Evolutionary conservation across 2,329 filamentous ascomycete species (phyloP).

Genomic region (Phoma herbarum): DNA sequence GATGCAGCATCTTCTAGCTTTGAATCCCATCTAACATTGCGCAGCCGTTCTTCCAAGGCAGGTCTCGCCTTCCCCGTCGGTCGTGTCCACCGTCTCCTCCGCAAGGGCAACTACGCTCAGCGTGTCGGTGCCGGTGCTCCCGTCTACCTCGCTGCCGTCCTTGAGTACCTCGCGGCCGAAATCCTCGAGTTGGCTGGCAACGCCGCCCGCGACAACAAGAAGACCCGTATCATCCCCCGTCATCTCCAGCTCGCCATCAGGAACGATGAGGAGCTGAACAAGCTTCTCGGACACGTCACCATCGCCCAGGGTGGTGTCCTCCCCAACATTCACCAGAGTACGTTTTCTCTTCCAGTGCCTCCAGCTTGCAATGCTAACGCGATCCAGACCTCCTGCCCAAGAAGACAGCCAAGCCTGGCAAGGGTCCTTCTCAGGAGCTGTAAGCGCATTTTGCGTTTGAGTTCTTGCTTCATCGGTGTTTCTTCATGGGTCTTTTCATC

Average conservation of each 20-base stretch:
- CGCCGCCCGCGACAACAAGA: slow-evolving; percentile 99
- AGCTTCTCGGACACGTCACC: slow-evolving; percentile 93
- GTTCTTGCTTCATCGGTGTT: slow-evolving; percentile 54
- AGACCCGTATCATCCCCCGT: slow-evolving; percentile 99
- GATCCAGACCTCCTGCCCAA: slow-evolving; percentile 90
- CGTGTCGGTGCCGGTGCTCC: slow-evolving; percentile 98
- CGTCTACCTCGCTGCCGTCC: slow-evolving; percentile 95
- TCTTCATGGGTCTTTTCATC: slow-evolving; percentile 63
- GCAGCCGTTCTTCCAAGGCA: slow-evolving; percentile 97
- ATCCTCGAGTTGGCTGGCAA: slow-evolving; percentile 99
- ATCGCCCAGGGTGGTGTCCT: slow-evolving; percentile 97
- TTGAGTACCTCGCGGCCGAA: slow-evolving; percentile 98
- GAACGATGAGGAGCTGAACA: slow-evolving; percentile 99
- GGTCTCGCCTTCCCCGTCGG: slow-evolving; percentile 98
- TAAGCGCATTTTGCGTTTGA: slow-evolving; percentile 63
- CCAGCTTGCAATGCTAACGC: slow-evolving; percentile 51
- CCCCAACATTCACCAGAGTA: slow-evolving; percentile 97
- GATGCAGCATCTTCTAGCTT: slow-evolving; percentile 22
- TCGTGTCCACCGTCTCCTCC: slow-evolving; percentile 98
- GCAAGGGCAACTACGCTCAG: slow-evolving; percentile 99
- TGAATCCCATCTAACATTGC: slow-evolving; percentile 32
- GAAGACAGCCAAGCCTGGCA: slow-evolving; percentile 96
- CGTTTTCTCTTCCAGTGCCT: slow-evolving; percentile 53
- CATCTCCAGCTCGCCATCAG: slow-evolving; percentile 99
- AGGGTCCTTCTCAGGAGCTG: slow-evolving; percentile 93